Base-by-base conservation (phyloP, 345 rosid species). In the Pistacia vera region DNA sequence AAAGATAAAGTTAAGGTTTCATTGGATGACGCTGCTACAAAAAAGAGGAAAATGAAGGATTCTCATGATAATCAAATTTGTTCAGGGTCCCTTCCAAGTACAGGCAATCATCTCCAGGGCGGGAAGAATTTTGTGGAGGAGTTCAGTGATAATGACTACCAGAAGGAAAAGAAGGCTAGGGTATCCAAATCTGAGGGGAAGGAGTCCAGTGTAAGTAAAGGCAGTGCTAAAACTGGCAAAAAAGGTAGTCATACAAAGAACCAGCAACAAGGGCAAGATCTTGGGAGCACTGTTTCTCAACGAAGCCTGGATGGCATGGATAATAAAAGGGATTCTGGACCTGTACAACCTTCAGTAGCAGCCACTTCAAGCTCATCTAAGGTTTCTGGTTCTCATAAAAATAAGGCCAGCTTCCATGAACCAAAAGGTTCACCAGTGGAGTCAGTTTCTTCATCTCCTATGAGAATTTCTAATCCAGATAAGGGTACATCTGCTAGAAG, bases 321-420 rank as follows among this genome's bases (percentile, higher is more conserved):
- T 78, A 86, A 85, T 70, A 87, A 84, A 81, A 88, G 82, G 81
- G 90, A 84, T 78, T 80, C 78, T 55, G 91, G 87, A 76, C 81
- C 84, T 76, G 73, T 69, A 48, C 92, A 80, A 64, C 84, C 84
- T 77, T 82, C 91, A 71, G 75, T 82, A 68, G 91, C 90, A 9
- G 97, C 99, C 74, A 88, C 97, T 38, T 92, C 99, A 13, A 93
- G 97, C 81, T 96, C 99, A 30, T 97, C 97, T 69, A 97, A 94
- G 88, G 90, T 94, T 79, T 92, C 95, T 71, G 90, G 91, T 81
- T 91, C 97, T 72, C 94, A 85, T 79, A 88, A 88, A 90, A 84
- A 85, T 66, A 89, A 85, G 82, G 78, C 80, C 70, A 81, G 86
- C 81, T 83, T 87, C 77, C 89, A 79, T 20, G 95, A 90, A 77